A percentile compares a stretch with the other conserved stretches of the same genome.
These are phyloP conservation scores for Lobosporangium transversale DNA, from an alignment of 192 early-diverging fungal genomes.

Conservation along the genomic window DNA sequence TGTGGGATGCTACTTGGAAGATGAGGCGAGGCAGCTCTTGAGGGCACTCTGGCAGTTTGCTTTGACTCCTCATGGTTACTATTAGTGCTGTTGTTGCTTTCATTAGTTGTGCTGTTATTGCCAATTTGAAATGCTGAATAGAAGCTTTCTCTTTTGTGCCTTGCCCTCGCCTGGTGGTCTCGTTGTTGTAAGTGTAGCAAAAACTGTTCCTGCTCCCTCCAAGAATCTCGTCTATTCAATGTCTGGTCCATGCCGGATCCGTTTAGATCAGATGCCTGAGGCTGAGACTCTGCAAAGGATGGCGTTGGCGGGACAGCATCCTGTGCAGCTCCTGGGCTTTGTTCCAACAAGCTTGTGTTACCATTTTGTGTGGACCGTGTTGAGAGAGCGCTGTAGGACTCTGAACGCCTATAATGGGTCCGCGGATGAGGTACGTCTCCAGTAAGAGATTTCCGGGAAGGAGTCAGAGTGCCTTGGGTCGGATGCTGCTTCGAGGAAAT, in stretches of 20 bases:
- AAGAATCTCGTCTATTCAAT: constrained; percentile 31
- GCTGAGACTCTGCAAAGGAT: no score
- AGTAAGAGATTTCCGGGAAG: not conserved
- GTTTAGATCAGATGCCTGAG: no score
- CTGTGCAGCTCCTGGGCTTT: not conserved
- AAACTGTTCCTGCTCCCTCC: constrained; percentile 49
- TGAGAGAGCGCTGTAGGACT: constrained; percentile 38
- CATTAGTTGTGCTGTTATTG: not conserved
- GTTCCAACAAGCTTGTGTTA: constrained; percentile 2
- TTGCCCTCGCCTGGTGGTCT: constrained; percentile 44
- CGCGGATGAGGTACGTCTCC: not conserved
- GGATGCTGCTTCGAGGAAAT: constrained; percentile 26
- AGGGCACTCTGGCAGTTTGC: constrained; percentile 1
- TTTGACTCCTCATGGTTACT: constrained; percentile 22
- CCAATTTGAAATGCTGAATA: constrained; percentile 42
- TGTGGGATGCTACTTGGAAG: constrained; percentile 47
- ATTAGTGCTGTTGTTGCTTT: constrained; percentile 2
- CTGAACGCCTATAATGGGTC: constrained; percentile 30
- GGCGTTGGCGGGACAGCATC: no score
- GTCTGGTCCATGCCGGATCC: no score
- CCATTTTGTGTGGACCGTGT: constrained; percentile 6
- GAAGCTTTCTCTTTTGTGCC: constrained; percentile 41
- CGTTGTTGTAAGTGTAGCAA: constrained; percentile 44
- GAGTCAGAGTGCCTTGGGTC: constrained; percentile 13
- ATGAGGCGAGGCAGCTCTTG: constrained; percentile 44